These are phyloP conservation scores for Claviceps maximensis DNA, from an alignment of 2,329 filamentous ascomycete genomes.

Conservation along the genomic window DNA sequence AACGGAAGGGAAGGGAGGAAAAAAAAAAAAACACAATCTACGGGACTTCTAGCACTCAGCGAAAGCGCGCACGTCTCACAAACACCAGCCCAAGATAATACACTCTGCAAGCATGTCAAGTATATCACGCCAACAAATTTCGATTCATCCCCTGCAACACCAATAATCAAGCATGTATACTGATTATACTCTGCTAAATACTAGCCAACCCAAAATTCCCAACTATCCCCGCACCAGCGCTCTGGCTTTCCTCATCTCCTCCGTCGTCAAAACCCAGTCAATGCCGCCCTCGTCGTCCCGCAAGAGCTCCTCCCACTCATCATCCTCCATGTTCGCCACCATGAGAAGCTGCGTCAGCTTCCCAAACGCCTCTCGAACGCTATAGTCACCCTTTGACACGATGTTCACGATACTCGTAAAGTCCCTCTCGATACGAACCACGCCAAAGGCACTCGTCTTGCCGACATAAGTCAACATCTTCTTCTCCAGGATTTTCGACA, in stretches of 20 bases:
- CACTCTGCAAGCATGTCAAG: background rate
- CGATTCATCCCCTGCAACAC: background rate
- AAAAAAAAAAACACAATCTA: too few species aligned
- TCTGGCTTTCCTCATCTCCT: constrained; percentile 62
- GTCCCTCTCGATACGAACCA: constrained; percentile 73
- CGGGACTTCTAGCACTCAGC: too few species aligned
- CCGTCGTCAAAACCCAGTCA: constrained; percentile 56
- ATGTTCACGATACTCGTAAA: constrained; percentile 60
- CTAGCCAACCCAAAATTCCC: background rate
- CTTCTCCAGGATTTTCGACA: constrained; percentile 74
- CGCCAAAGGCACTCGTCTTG: constrained; percentile 67
- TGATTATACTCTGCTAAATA: background rate
- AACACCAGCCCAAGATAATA: background rate
- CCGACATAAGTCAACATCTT: constrained; percentile 70
- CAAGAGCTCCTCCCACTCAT: constrained; percentile 75
- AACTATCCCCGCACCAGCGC: constrained; percentile 38
- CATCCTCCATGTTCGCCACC: constrained; percentile 88
- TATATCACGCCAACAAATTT: background rate
- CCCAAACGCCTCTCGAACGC: constrained; percentile 62
- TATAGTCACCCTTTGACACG: constrained; percentile 60
- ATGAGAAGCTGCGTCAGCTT: constrained; percentile 69
- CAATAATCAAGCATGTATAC: too few species aligned
- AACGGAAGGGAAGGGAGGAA: too few species aligned
- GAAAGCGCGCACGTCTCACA: background rate
- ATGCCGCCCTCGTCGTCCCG: constrained; percentile 47